Conservation (phyloP, 164 flowering plant genomes). For the Macadamia tetraphylla region DNA sequence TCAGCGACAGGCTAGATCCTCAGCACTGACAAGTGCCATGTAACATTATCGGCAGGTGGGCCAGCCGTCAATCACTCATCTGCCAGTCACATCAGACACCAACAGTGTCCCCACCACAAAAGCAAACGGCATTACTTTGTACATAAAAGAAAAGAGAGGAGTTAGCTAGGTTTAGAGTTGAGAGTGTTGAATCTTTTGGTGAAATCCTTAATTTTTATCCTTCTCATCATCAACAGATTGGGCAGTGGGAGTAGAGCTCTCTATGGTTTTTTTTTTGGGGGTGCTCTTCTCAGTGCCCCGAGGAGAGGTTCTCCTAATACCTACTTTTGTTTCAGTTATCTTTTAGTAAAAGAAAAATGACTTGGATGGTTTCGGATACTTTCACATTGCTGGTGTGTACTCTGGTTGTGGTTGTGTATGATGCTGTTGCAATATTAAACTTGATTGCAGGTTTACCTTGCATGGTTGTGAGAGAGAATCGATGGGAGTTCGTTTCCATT, state of each 20-base stretch:
- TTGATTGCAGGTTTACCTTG: too few species aligned
- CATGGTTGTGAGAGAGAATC: too few species aligned
- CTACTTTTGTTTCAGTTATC: not conserved
- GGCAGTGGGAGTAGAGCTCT: not conserved
- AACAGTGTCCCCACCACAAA: not conserved
- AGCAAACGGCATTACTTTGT: slow-evolving; percentile 12
- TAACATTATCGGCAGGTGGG: not conserved
- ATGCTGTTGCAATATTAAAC: too few species aligned
- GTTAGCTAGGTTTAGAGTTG: too few species aligned
- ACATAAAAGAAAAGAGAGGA: slow-evolving; percentile 12
- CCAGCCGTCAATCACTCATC: not conserved
- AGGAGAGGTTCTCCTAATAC: too few species aligned
- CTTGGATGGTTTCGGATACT: too few species aligned
- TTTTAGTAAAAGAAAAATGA: not conserved
- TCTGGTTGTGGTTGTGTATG: too few species aligned
- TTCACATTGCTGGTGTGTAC: too few species aligned
- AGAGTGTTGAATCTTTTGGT: not conserved
- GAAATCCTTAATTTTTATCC: not conserved
- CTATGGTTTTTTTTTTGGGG: not conserved
- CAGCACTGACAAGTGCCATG: not conserved
- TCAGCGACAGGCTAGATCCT: slow-evolving; percentile 14
- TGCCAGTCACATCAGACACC: not conserved
- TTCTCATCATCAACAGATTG: not conserved
- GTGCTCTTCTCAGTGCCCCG: slow-evolving; percentile 2
- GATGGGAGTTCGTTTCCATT: too few species aligned